Evolutionary conservation across 208 protist species (phyloP).

Genomic region (Tritrichomonas foetus): DNA sequence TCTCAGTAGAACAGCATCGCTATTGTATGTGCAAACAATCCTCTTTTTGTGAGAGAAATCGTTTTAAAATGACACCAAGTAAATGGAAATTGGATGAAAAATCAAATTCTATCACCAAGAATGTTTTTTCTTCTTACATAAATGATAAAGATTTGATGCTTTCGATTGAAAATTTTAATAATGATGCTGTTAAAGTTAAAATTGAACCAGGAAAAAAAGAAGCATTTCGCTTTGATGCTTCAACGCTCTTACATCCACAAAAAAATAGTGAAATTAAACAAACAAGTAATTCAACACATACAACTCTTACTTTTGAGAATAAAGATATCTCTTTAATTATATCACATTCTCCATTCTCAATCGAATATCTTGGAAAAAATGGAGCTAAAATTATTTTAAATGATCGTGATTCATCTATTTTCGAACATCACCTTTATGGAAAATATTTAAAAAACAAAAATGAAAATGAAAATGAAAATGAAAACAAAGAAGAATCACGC

Average conservation of each 20-base stretch:
- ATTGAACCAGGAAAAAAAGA: not conserved
- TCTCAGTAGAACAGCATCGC: too few species aligned
- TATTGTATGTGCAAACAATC: not conserved
- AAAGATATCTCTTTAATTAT: not conserved
- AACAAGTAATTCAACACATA: not conserved
- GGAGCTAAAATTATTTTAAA: not conserved
- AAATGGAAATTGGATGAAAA: not conserved
- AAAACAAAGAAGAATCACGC: not conserved
- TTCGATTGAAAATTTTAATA: not conserved
- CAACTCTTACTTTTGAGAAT: not conserved
- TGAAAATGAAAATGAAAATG: not conserved
- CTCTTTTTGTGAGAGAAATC: not conserved
- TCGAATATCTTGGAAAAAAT: not conserved
- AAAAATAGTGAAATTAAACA: not conserved
- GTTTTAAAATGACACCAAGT: not conserved
- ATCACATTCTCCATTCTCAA: not conserved
- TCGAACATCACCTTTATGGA: not conserved
- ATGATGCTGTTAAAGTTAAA: not conserved
- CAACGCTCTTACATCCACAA: not conserved
- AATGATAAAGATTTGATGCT: not conserved
- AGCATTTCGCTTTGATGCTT: not conserved
- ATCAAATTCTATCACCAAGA: not conserved
- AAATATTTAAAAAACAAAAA: too few species aligned
- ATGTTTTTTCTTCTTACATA: too few species aligned
- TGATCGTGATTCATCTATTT: not conserved